These are phyloP conservation scores for Calophaca sinica DNA, from an alignment of 306 rosid species.

Conservation along the genomic window DNA sequence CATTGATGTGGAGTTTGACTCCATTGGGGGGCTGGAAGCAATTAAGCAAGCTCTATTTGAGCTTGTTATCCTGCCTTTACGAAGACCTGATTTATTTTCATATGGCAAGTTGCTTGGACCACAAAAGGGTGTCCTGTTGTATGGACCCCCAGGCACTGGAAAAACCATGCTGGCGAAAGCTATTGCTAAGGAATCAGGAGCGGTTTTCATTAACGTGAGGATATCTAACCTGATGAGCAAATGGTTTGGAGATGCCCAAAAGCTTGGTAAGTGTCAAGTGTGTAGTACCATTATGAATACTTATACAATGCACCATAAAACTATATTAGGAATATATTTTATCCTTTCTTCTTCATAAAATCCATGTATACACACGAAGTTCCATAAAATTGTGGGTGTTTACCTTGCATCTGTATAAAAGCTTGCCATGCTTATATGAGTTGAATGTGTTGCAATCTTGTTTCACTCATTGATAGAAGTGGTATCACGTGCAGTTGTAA, in stretches of 20 bases:
- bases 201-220: constrained; percentile 91
- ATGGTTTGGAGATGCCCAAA: constrained; percentile 99
- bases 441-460: no score
- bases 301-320: constrained; percentile 11
- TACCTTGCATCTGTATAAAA: background rate
- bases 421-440: no score
- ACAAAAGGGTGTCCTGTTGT: constrained; percentile 90
- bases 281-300: background rate
- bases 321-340: background rate
- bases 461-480: no score
- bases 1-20: constrained; percentile 83
- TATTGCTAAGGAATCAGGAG: constrained; percentile 95
- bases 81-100: constrained; percentile 82
- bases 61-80: constrained; percentile 88
- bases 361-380: background rate
- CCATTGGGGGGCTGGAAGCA: constrained; percentile 87
- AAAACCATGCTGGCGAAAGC: constrained; percentile 99
- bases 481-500: no score
- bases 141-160: constrained; percentile 99
- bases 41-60: constrained; percentile 86
- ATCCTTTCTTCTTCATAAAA: no score
- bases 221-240: constrained; percentile 98
- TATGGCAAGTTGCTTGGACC: constrained; percentile 95
- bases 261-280: constrained; percentile 89
- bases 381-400: background rate